These are phyloP conservation scores for Amphichorda felina DNA, from an alignment of 2,329 filamentous ascomycete species.

Conservation along the genomic window DNA sequence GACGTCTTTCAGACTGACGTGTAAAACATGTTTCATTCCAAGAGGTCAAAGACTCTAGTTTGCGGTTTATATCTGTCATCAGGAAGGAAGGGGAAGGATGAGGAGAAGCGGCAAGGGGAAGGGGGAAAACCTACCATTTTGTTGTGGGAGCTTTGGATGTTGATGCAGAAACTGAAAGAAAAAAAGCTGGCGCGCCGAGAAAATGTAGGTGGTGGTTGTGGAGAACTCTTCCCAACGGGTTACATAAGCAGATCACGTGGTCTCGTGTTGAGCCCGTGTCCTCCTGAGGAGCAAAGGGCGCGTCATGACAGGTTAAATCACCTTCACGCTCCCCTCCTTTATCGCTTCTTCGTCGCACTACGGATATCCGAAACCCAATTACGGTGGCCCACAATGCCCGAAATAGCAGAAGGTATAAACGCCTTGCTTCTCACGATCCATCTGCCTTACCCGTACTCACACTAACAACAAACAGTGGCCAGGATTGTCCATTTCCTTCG, in stretches of 20 bases:
- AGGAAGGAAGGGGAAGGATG: slow-evolving; percentile 26
- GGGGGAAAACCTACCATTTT: slow-evolving; percentile 7
- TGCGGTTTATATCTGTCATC: slow-evolving; percentile 80
- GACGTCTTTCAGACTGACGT: slow-evolving; percentile 80
- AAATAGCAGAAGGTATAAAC: slow-evolving; percentile 45
- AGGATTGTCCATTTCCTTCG: slow-evolving; percentile 78
- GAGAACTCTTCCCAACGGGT: slow-evolving; percentile 6
- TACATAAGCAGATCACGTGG: slow-evolving; percentile 16
- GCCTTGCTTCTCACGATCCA: not conserved
- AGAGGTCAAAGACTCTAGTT: slow-evolving; percentile 97
- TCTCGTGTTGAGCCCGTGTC: slow-evolving; percentile 12
- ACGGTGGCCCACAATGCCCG: slow-evolving; percentile 52
- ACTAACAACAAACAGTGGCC: slow-evolving; percentile 41
- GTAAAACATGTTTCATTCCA: slow-evolving; percentile 75
- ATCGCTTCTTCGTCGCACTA: too few relatives aligned
- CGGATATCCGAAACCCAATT: too few relatives aligned
- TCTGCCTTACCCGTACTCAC: not conserved
- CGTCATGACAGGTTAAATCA: too few relatives aligned
- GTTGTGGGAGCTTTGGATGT: slow-evolving; percentile 10
- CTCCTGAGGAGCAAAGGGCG: not conserved
- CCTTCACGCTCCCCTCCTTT: too few relatives aligned
- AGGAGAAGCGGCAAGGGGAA: slow-evolving; percentile 5
- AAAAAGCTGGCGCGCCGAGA: slow-evolving; percentile 10
- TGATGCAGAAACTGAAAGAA: slow-evolving; percentile 8
- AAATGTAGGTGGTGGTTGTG: slow-evolving; percentile 6